Conservation (phyloP, 1,284 basidiomycete genomes). For the Trichosporon sp. region DNA sequence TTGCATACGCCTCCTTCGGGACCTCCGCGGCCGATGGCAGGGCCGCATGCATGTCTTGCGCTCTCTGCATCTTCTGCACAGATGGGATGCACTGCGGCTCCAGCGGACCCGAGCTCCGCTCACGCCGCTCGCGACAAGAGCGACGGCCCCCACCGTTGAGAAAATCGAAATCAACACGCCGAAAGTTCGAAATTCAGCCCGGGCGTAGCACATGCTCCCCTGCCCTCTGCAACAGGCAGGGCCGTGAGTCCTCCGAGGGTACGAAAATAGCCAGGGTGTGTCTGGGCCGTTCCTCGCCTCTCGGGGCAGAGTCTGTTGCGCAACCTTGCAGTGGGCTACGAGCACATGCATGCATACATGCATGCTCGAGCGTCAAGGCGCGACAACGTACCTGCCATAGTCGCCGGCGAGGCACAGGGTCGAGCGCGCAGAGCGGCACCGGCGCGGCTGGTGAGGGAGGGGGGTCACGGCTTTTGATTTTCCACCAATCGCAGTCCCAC, state of each 20-base stretch:
- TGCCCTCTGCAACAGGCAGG: background rate
- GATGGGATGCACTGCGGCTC: background rate
- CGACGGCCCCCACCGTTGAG: background rate
- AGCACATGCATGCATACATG: background rate
- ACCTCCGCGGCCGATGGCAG: background rate
- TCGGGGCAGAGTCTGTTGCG: too few species aligned
- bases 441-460: background rate
- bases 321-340: too few species aligned
- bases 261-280: background rate
- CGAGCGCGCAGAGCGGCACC: background rate
- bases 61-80: background rate
- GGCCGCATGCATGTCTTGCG: background rate
- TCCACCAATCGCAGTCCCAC: background rate
- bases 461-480: background rate
- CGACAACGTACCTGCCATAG: background rate
- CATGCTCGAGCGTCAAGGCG: too few species aligned
- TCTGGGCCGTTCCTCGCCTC: too few species aligned
- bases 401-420: background rate
- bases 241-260: background rate
- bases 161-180: background rate
- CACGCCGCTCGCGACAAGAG: background rate
- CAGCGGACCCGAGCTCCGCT: background rate
- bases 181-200: background rate
- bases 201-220: background rate
- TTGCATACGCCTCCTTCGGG: background rate